These are phyloP conservation scores for Arthrobotrys conoides DNA, from an alignment of 2,329 filamentous ascomycete genomes.

Conservation along the genomic window DNA sequence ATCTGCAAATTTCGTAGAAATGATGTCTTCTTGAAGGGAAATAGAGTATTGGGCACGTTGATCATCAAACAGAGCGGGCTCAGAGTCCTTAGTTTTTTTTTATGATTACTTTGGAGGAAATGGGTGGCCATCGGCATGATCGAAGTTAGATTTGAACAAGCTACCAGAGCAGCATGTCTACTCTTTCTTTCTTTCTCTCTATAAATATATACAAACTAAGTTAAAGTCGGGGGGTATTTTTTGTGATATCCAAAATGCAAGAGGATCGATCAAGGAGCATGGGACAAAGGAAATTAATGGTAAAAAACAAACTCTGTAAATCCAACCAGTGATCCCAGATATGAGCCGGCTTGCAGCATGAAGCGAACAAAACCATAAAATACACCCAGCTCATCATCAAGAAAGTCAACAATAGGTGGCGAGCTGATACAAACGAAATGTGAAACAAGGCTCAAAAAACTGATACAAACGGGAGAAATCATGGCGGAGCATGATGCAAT, in stretches of 20 bases:
- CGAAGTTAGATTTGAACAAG: conserved; percentile 31
- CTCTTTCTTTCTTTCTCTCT: conserved; percentile 11
- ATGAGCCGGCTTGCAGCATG: conserved; percentile 33
- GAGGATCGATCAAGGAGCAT: conserved; percentile 24
- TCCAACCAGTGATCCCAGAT: conserved; percentile 33
- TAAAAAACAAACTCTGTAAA: conserved; percentile 27
- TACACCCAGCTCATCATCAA: conserved; percentile 34
- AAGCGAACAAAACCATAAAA: conserved; percentile 27
- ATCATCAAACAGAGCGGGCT: neutral
- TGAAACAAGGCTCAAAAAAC: conserved; percentile 9
- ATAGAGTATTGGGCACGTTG: neutral
- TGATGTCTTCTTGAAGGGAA: neutral
- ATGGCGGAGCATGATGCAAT: neutral
- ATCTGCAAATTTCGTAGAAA: conserved; percentile 1
- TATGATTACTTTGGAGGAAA: neutral
- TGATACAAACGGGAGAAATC: conserved; percentile 25
- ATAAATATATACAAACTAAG: conserved; percentile 51
- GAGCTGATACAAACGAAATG: conserved; percentile 30
- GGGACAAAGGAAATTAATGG: conserved; percentile 49
- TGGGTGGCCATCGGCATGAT: conserved; percentile 34
- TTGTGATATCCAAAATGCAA: conserved; percentile 42
- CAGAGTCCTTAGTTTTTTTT: too few species aligned
- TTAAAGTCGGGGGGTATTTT: conserved; percentile 46
- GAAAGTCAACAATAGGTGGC: conserved; percentile 30
- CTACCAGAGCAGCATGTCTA: conserved; percentile 32